Evolutionary conservation across 441 rosid species (phyloP).

Genomic region (Geranium incanum): DNA sequence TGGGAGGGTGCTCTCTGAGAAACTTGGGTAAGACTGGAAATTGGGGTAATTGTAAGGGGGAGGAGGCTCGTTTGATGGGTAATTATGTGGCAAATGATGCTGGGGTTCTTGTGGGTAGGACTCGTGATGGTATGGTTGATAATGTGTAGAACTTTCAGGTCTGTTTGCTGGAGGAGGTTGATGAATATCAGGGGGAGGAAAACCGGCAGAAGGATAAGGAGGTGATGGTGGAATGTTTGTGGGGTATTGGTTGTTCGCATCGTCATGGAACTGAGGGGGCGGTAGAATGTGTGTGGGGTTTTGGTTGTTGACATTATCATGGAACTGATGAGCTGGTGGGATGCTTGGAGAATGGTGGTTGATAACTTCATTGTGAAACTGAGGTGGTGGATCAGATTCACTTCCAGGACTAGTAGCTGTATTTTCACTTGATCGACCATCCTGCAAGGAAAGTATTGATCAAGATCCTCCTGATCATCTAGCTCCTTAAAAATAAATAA

Average conservation of each 20-base stretch:
- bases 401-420: slow-evolving; percentile 34
- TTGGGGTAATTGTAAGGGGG: slow-evolving; percentile 56
- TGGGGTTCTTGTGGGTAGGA: slow-evolving; percentile 57
- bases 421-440: slow-evolving; percentile 40
- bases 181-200: slow-evolving; percentile 49
- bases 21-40: slow-evolving; percentile 85
- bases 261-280: slow-evolving; percentile 39
- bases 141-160: slow-evolving; percentile 46
- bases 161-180: slow-evolving; percentile 43
- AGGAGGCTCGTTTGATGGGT: slow-evolving; percentile 45
- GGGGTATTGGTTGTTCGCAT: slow-evolving; percentile 32
- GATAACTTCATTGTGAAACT: slow-evolving; percentile 9
- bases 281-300: slow-evolving; percentile 28
- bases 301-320: slow-evolving; percentile 24
- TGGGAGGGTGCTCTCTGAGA: slow-evolving; percentile 71
- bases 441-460: slow-evolving; percentile 41
- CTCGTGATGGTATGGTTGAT: slow-evolving; percentile 54
- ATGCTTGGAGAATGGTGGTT: neutral
- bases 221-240: slow-evolving; percentile 40
- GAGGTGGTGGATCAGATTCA: slow-evolving; percentile 42
- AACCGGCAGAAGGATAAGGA: slow-evolving; percentile 35
- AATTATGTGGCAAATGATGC: slow-evolving; percentile 43
- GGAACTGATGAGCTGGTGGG: slow-evolving; percentile 10
- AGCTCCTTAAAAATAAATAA: neutral
- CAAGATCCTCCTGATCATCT: slow-evolving; percentile 4